Evolutionary conservation across 2,329 filamentous ascomycete genomes (phyloP), one percentile per base, ranked within the genome.

Genomic region (Aspergillus aculeatinus): DNA sequence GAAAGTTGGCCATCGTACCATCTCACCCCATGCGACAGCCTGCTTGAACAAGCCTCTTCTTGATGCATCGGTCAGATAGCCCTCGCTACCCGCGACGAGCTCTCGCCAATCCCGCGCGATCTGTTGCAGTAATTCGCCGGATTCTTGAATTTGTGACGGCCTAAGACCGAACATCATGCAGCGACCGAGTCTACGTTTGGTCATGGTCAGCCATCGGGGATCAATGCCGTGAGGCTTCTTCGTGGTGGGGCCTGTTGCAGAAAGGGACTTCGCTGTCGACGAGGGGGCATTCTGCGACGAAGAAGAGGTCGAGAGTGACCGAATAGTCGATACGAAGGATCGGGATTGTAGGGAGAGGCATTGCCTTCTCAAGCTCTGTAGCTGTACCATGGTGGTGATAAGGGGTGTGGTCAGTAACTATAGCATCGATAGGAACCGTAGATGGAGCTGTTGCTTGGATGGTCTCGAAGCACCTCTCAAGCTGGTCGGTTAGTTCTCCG

Each of bases 21-120:
- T 91, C 74, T 96, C 92, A 31, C 92, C 92, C 91, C 91, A 96
- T 0, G 86, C 87, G 25, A 96, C 88, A 64, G 83, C 81, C 61
- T 91, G 87, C 56, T 82, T 79, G 63, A 86, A 85, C 35, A 94
- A 71, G 0, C 90, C 85, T 50, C 82, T 85, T 54, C 86, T 81
- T 65, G 84, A 82, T 60, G 82, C 80, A 11, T 81, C 83, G 0
- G 87, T 90, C 63, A 95, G 74, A 72, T 87, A 96, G 0, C 91
- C 91, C 69, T 94, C 89, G 59, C 86, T 87, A 0, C 90, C 90
- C 0, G 88, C 89, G 31, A 90, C 77, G 59, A 95, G 77, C 65
- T 86, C 84, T 48, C 89, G 80, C 91, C 91, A 95, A 64, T 91
- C 86, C 9, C 71, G 74, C 2, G 85, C 82, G 23, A 93, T 72